Evolutionary conservation across 2,329 filamentous ascomycete genomes (phyloP).

Genomic region (Raffaelea deltoideospora): DNA sequence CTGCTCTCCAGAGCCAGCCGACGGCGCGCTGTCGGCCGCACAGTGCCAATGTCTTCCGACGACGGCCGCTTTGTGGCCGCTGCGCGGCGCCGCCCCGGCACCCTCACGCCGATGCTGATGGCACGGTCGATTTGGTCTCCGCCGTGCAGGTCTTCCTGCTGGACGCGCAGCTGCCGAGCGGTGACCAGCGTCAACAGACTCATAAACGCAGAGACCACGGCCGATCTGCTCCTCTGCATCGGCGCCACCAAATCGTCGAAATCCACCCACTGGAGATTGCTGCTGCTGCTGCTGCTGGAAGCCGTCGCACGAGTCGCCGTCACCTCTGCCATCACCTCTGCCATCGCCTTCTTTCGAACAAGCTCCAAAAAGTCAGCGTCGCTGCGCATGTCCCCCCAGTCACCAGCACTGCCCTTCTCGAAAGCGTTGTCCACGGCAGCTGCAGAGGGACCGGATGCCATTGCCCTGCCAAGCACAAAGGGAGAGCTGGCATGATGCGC

Average conservation of each 20-base stretch:
- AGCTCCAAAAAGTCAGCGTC: constrained; percentile 1
- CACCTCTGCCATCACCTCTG: not conserved
- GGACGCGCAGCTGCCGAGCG: constrained; percentile 3
- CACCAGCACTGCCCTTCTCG: not conserved
- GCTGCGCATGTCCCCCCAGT: constrained; percentile 6
- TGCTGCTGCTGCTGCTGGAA: too few relatives aligned
- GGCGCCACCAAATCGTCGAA: constrained; percentile 7
- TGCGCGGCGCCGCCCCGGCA: too few relatives aligned
- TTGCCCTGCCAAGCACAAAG: too few relatives aligned
- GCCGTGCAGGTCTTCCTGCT: constrained; percentile 1
- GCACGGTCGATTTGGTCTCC: constrained; percentile 3
- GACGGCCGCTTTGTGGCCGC: too few relatives aligned
- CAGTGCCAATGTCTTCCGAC: too few relatives aligned
- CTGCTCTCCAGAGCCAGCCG: too few relatives aligned
- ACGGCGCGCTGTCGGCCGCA: too few relatives aligned
- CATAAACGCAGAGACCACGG: constrained; percentile 10
- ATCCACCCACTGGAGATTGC: constrained; percentile 5
- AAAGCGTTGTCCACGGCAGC: not conserved
- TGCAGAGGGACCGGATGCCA: not conserved
- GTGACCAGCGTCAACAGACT: constrained; percentile 9
- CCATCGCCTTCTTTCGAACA: constrained; percentile 1
- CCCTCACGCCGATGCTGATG: constrained; percentile 7
- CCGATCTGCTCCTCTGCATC: constrained; percentile 1
- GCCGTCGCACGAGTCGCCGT: not conserved
- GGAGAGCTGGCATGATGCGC: not conserved